phyloP scores from a whole-genome alignment of 2,329 filamentous ascomycete genomes.

The Diplodia mutila region DNA sequence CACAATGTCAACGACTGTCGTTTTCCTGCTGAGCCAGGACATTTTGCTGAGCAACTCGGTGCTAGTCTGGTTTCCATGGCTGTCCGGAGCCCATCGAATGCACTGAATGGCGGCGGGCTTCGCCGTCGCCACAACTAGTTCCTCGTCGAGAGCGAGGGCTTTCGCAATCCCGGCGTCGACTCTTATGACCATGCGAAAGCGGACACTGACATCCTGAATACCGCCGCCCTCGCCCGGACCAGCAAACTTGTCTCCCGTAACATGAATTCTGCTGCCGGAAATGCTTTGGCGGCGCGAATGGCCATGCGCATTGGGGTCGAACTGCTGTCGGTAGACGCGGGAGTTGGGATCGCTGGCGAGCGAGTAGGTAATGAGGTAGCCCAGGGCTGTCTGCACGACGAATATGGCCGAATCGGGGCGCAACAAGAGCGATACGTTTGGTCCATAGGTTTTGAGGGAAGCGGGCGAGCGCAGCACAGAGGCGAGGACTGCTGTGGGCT shows the following conservation, averaged over 20 bases:
- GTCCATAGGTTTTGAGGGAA: constrained; percentile 81
- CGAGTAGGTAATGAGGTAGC: constrained; percentile 93
- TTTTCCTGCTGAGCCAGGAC: constrained; percentile 74
- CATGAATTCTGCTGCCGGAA: constrained; percentile 42
- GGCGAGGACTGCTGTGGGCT: constrained; percentile 89
- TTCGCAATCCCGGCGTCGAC: constrained; percentile 93
- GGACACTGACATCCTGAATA: constrained; percentile 83
- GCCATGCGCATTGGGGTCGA: constrained; percentile 57
- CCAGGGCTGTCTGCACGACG: constrained; percentile 82
- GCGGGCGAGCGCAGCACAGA: constrained; percentile 79
- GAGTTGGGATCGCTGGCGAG: constrained; percentile 82
- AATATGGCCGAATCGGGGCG: constrained; percentile 91
- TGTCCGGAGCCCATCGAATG: constrained; percentile 91
- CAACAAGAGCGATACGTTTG: constrained; percentile 81
- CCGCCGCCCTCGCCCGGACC: constrained; percentile 82
- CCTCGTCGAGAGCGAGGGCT: constrained; percentile 86
- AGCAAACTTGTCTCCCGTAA: constrained; percentile 45
- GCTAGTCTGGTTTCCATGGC: constrained; percentile 78
- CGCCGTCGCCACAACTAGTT: constrained; percentile 85
- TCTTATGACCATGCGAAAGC: constrained; percentile 97
- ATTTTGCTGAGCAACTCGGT: constrained; percentile 90
- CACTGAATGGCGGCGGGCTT: constrained; percentile 96
- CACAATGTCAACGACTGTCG: constrained; percentile 79
- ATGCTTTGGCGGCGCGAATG: constrained; percentile 56
- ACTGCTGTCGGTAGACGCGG: constrained; percentile 82